Conservation (phyloP, 345 rosid species). For the Brassica carinata region DNA sequence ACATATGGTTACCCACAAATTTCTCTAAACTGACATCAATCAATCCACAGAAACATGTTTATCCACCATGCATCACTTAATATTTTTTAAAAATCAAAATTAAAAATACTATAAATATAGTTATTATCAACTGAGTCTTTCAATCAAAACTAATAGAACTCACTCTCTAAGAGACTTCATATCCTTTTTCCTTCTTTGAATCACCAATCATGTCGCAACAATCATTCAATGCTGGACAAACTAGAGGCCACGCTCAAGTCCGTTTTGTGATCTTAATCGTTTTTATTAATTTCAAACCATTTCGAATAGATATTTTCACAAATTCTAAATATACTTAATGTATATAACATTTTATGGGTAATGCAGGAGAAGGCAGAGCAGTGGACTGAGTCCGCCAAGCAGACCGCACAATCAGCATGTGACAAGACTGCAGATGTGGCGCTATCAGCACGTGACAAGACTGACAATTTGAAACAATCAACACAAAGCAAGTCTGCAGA, state of each 20-base stretch:
- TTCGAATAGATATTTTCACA: not conserved
- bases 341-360: slow-evolving; percentile 5
- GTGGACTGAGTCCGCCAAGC: slow-evolving; percentile 41
- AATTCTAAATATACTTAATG: not conserved
- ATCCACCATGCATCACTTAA: not conserved
- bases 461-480: slow-evolving; percentile 24
- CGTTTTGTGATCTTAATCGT: not conserved
- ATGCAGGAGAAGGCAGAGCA: slow-evolving; percentile 38
- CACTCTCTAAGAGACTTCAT: slow-evolving; percentile 7
- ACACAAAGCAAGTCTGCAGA: slow-evolving; percentile 27
- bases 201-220: slow-evolving; percentile 40
- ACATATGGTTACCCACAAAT: not conserved
- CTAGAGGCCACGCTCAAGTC: slow-evolving; percentile 35
- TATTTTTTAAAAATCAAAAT: not conserved
- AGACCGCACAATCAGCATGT: slow-evolving; percentile 36
- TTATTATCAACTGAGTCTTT: slow-evolving; percentile 5
- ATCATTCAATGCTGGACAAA: slow-evolving; percentile 38
- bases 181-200: not conserved
- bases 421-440: slow-evolving; percentile 34
- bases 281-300: not conserved
- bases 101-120: slow-evolving; percentile 7
- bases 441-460: slow-evolving; percentile 32
- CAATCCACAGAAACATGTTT: not conserved
- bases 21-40: not conserved
- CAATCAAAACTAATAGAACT: slow-evolving; percentile 23